phyloP scores from a whole-genome alignment of 768 basidiomycete genomes.

The Cystobasidium onofrii region DNA sequence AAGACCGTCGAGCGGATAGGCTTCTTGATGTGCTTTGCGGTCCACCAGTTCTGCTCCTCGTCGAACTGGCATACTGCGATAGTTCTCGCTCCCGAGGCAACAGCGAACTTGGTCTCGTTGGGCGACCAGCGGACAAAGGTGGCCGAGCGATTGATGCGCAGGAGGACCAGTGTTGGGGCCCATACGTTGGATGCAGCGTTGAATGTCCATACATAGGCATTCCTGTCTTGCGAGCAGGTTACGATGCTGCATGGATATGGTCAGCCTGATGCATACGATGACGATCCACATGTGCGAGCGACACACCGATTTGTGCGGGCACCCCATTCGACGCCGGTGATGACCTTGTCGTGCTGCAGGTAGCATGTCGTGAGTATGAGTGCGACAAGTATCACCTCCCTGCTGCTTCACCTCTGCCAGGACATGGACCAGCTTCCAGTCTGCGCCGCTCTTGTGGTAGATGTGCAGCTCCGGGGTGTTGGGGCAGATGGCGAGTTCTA shows the following conservation, averaged over 20 bases:
- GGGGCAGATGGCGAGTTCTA: conserved; percentile 84
- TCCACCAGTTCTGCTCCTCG: conserved; percentile 98
- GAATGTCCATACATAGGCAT: conserved; percentile 91
- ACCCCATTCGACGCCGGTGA: conserved; percentile 99
- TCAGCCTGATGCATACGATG: neutral
- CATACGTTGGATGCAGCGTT: conserved; percentile 55
- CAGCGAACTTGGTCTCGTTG: conserved; percentile 95
- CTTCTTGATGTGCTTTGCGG: conserved; percentile 92
- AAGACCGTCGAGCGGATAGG: conserved; percentile 91
- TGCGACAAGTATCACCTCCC: no score
- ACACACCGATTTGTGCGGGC: conserved; percentile 67
- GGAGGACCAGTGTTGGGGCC: conserved; percentile 93
- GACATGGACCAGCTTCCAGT: conserved; percentile 53
- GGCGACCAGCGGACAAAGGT: conserved; percentile 95
- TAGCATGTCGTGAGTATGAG: conserved; percentile 36
- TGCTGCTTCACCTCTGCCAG: conserved; percentile 61
- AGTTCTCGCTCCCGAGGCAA: conserved; percentile 90
- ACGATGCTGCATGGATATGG: conserved; percentile 57
- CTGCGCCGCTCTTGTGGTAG: conserved; percentile 57
- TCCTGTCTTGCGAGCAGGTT: conserved; percentile 96
- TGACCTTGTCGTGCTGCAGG: conserved; percentile 83
- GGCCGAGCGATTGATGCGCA: conserved; percentile 90
- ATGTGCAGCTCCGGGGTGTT: conserved; percentile 84
- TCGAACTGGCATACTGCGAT: conserved; percentile 97
- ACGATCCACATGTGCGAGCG: neutral